Evolutionary conservation across 371 early-diverging fungal genomes (phyloP), one percentile per base, ranked within the genome.

Genomic region (Dichotomocladium elegans): DNA sequence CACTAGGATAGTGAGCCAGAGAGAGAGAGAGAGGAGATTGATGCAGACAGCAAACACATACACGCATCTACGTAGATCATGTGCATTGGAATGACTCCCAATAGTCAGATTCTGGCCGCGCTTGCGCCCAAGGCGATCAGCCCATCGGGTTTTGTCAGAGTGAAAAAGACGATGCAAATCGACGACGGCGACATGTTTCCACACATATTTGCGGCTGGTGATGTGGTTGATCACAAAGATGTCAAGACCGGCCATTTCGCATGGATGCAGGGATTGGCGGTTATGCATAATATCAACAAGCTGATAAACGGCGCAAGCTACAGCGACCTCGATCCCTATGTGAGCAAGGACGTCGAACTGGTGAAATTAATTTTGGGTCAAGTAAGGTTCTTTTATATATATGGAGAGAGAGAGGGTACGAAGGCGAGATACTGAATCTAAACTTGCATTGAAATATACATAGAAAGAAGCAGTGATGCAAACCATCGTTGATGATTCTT

Each of bases 81-180:
- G 55, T 83, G 84, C 64, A 86, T 83, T 27, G 86, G 86, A 31
- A 77, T 81, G 79, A 78, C 73, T 21, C 84, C 85, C 43, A 83
- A 86, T 58, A 79, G 74, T 35, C 72, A 55, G 8, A 30, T 79
- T 21, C 60, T 83, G 3, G 59, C 52, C 24, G 60, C 58, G 17
- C 28, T 86, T 7, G 64, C 82, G 1, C 75, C 81, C 0, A 43
- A 61, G 3, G 56, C 73, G 6, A 60, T 86, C 42, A 66, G 82
- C 47, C 43, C 62, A 27, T 55, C 70, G 4, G 77, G 74, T 1
- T 68, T 78, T 55, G 74, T 89, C 41, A 70, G 64, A 19, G 78
- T 84, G 9, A 76, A 77, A 40, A 68, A 76, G 4, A 83, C 86
- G 0, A 64, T 89, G 58, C 91, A 90, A 63, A 72, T 90, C 34